Conservation (phyloP, 768 basidiomycete species). For the Suillus subalutaceus region DNA sequence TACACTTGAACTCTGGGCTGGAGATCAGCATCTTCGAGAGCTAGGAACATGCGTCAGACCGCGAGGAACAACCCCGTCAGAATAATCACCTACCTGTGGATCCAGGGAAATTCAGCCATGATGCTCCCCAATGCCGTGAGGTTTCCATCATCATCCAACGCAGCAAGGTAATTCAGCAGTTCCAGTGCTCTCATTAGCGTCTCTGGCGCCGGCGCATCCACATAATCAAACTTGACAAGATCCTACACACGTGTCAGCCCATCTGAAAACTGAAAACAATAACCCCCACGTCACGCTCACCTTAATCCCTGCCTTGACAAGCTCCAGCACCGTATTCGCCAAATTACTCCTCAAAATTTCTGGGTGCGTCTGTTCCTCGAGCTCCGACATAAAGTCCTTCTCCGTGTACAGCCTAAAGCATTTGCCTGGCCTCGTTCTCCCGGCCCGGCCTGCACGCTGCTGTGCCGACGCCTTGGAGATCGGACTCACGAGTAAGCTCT, state of each 20-base stretch:
- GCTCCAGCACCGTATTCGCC: constrained; percentile 89
- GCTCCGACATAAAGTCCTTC: constrained; percentile 93
- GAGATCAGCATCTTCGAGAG: constrained; percentile 92
- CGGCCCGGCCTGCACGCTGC: constrained; percentile 95
- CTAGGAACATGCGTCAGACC: constrained; percentile 25
- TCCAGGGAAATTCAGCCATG: constrained; percentile 99
- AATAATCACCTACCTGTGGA: constrained; percentile 68
- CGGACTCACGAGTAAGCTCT: constrained; percentile 91
- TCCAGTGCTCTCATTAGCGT: constrained; percentile 98
- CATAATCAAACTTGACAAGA: constrained; percentile 85
- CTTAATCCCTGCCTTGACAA: constrained; percentile 94
- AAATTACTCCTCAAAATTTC: constrained; percentile 94
- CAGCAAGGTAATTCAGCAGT: constrained; percentile 87
- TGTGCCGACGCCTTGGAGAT: constrained; percentile 98
- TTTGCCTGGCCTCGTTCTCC: constrained; percentile 94
- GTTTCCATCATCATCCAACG: constrained; percentile 92
- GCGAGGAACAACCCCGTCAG: neutral
- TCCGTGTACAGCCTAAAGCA: constrained; percentile 98
- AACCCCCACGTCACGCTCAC: constrained; percentile 33
- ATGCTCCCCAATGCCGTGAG: constrained; percentile 83
- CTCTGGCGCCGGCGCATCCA: constrained; percentile 93
- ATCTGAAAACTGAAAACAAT: constrained; percentile 2
- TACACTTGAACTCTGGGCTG: constrained; percentile 94
- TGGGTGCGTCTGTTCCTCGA: constrained; percentile 97
- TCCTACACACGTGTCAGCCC: constrained; percentile 44